These are phyloP conservation scores for Penicillium sp. DNA, from an alignment of 2,329 filamentous ascomycete species.

Conservation along the genomic window DNA sequence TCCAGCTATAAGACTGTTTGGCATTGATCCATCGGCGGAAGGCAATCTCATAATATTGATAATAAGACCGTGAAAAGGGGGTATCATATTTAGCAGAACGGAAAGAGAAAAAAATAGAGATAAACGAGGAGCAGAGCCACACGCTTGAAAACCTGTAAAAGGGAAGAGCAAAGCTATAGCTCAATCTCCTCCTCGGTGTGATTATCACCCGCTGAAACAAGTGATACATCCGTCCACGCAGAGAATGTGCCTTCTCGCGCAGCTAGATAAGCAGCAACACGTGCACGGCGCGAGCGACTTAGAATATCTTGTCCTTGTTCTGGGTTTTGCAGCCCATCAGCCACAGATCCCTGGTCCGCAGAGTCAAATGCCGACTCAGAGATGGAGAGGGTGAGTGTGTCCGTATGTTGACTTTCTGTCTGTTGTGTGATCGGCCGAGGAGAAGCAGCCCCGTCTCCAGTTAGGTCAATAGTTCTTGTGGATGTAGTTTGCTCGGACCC, in stretches of 20 bases:
- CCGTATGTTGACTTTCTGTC: constrained; percentile 21
- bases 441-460: not conserved
- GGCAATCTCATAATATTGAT: not conserved
- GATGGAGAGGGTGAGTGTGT: constrained; percentile 21
- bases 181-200: constrained; percentile 46
- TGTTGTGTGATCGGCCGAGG: constrained; percentile 7
- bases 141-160: not conserved
- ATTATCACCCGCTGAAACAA: constrained; percentile 47
- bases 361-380: constrained; percentile 20
- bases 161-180: constrained; percentile 29
- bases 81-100: not conserved
- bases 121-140: not conserved
- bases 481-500: not conserved
- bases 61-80: not conserved
- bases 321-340: not conserved
- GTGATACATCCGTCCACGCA: constrained; percentile 42
- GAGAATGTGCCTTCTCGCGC: constrained; percentile 44
- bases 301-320: not conserved
- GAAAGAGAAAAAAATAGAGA: not conserved
- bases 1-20: not conserved
- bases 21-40: not conserved
- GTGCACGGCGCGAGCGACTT: constrained; percentile 21
- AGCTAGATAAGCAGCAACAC: constrained; percentile 42
- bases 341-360: not conserved
- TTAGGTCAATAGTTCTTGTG: constrained; percentile 4